Evolutionary conservation across 768 basidiomycete species (phyloP).

Genomic region (Paxillus ammoniavirescens): DNA sequence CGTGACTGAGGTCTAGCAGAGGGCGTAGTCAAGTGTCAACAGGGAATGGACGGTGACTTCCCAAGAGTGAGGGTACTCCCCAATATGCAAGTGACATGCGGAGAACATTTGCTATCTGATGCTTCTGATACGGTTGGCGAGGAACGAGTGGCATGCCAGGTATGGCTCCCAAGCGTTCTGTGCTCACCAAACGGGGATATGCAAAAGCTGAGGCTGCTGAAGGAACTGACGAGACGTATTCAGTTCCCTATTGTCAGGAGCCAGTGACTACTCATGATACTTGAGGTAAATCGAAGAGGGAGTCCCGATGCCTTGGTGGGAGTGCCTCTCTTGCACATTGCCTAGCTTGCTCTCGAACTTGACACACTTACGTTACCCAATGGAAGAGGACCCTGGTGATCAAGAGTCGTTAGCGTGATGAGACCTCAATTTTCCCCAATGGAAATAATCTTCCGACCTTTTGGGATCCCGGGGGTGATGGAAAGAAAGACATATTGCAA

Average conservation of each 20-base stretch:
- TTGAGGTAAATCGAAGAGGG: constrained; percentile 19
- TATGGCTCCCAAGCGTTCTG: not conserved
- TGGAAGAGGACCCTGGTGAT: constrained; percentile 33
- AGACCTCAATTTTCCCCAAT: constrained; percentile 19
- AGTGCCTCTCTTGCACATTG: constrained; percentile 3
- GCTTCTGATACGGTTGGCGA: constrained; percentile 23
- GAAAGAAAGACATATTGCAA: constrained; percentile 15
- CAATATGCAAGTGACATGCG: constrained; percentile 11
- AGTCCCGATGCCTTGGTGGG: constrained; percentile 3
- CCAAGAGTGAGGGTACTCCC: not conserved
- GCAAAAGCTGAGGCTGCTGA: not conserved
- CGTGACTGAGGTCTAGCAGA: constrained; percentile 9
- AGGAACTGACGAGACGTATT: not conserved
- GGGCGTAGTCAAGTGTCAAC: constrained; percentile 27
- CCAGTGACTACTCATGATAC: constrained; percentile 3
- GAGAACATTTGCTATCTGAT: constrained; percentile 10
- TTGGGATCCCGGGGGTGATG: constrained; percentile 16
- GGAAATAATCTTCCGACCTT: constrained; percentile 21
- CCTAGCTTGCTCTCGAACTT: constrained; percentile 17
- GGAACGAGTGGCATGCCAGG: not conserved
- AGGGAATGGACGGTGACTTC: constrained; percentile 26
- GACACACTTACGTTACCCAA: constrained; percentile 21
- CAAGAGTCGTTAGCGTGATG: constrained; percentile 22
- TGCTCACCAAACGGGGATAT: not conserved
- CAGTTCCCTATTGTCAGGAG: constrained; percentile 21